Evolutionary conservation across 768 basidiomycete genomes (phyloP).

Genomic region (Paxillus ammoniavirescens): DNA sequence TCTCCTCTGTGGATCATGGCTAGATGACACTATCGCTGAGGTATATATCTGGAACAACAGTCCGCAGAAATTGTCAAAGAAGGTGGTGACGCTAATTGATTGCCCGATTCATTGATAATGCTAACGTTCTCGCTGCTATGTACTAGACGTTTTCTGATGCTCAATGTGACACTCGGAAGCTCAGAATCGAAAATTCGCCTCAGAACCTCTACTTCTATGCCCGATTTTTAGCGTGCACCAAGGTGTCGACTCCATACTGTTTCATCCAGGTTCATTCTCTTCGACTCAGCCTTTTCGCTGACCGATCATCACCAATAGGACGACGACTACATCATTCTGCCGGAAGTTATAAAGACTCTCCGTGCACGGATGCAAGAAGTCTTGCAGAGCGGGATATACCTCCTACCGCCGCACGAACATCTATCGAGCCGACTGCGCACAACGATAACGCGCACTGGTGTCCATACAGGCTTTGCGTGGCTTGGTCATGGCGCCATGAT

Average conservation of each 20-base stretch:
- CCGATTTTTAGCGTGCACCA: conserved; percentile 56
- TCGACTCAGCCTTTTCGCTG: neutral
- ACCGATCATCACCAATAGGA: conserved; percentile 41
- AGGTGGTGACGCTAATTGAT: conserved; percentile 34
- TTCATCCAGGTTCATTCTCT: conserved; percentile 54
- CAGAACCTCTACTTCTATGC: conserved; percentile 61
- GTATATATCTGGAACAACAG: conserved; percentile 68
- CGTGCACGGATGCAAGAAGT: conserved; percentile 35
- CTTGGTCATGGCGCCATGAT: conserved; percentile 63
- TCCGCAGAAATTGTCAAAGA: conserved; percentile 38
- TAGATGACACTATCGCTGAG: conserved; percentile 45
- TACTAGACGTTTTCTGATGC: conserved; percentile 42
- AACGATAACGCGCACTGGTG: conserved; percentile 31
- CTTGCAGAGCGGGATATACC: conserved; percentile 39
- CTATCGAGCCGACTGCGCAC: conserved; percentile 52
- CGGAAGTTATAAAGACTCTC: conserved; percentile 56
- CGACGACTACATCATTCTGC: conserved; percentile 63
- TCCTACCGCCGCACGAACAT: conserved; percentile 62
- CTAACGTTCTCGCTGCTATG: neutral
- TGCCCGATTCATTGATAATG: neutral
- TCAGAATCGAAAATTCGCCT: conserved; percentile 56
- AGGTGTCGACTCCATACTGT: conserved; percentile 51
- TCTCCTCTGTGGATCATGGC: conserved; percentile 45
- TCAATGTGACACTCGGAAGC: conserved; percentile 41
- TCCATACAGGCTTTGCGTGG: conserved; percentile 65